phyloP scores from a whole-genome alignment of 2,329 filamentous ascomycete genomes.

The Tolypocladium sp. region DNA sequence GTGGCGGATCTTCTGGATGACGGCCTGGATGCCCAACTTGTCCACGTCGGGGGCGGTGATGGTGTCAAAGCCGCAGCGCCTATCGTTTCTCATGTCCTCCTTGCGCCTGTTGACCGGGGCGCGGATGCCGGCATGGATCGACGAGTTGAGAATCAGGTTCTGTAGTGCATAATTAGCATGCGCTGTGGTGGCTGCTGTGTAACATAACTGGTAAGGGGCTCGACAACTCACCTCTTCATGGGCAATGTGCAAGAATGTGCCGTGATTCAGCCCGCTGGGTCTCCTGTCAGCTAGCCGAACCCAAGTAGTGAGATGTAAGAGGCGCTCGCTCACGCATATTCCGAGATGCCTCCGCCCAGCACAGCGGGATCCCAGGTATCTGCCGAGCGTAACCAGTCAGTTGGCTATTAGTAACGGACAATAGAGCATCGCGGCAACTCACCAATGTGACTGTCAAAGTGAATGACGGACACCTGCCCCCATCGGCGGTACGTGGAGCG shows the following conservation, averaged over 20 bases:
- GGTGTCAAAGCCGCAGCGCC: slow-evolving; percentile 11
- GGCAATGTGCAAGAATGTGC: slow-evolving; percentile 14
- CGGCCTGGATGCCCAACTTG: slow-evolving; percentile 58
- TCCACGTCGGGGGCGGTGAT: slow-evolving; percentile 52
- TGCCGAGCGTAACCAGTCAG: neutral
- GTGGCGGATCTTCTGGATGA: slow-evolving; percentile 57
- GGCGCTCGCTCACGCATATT: neutral
- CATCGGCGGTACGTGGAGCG: slow-evolving; percentile 52
- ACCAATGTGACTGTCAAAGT: slow-evolving; percentile 54
- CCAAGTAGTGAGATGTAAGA: neutral
- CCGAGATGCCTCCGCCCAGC: neutral
- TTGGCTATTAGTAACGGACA: neutral
- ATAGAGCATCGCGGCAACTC: neutral
- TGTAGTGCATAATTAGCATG: neutral
- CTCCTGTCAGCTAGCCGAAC: neutral
- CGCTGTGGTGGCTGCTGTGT: neutral
- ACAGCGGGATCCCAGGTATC: neutral
- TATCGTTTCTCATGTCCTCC: slow-evolving; percentile 12
- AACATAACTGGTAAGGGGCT: neutral
- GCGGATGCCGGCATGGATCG: slow-evolving; percentile 70
- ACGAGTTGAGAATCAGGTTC: slow-evolving; percentile 55
- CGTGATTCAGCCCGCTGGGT: slow-evolving; percentile 10
- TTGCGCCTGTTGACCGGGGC: slow-evolving; percentile 53
- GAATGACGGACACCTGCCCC: slow-evolving; percentile 55
- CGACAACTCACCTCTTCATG: slow-evolving; percentile 10